Evolutionary conservation across 2,329 filamentous ascomycete species (phyloP), one percentile per base, ranked within the genome.

Genomic region (Trichoderma sp.): DNA sequence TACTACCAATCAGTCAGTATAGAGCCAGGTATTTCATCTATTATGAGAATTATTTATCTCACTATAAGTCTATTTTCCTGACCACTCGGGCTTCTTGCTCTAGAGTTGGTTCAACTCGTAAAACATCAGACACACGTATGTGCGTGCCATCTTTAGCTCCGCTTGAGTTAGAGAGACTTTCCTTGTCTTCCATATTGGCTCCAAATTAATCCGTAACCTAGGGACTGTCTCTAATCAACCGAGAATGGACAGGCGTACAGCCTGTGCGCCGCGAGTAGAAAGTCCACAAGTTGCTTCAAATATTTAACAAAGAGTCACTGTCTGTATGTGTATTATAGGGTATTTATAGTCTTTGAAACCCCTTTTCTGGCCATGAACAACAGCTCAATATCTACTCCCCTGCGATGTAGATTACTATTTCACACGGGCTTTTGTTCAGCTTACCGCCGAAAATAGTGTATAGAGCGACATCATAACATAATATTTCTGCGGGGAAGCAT

Each of bases 1-100:
- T 74, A 79, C 84, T 62, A 36, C 30, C 17, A 7, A 17, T 23
- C 4, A 53, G 47, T 62, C 26, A 62, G 58, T 26, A 62, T 26
- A 6, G 30, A 3, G 6, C 4, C 11, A 53, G 20, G n/a, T 13
- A 11, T 7, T 20, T 57, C n/a, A 12, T 15, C 23, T 12, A 23
- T 20, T 62, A 20, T 15, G 58, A 36, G 15, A 3, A 39, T 6
- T 12, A 26, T 26, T 20, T 15, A 13, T 36, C 58, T 62, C 13
- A 39, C 30, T 17, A 62, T 23, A 34, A 20, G n/a, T 62, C 30
- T 36, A 36, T 62, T 26, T 62, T 62, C 32, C n/a, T 15, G 20
- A 62, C 6, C n/a, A 62, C n/a, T 32, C 32, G 36, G 1, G 32
- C 20, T 62, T 62, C 58, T 34, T 26, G 20, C 32, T 62, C n/a